phyloP scores from a whole-genome alignment of 331 rosid species.

The Telfairia occidentalis region DNA sequence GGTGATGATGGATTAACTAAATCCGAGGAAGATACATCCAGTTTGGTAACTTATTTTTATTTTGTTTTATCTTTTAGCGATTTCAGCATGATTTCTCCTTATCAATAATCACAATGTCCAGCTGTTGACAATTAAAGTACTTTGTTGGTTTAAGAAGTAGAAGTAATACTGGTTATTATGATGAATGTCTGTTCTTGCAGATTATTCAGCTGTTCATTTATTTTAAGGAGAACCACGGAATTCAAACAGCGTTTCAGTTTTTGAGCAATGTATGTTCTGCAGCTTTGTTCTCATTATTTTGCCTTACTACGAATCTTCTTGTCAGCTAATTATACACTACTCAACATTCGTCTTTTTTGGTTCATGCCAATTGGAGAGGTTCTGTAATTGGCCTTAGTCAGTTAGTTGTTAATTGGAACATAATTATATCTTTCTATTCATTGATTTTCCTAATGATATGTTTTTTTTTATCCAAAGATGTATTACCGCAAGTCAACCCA shows the following conservation, averaged over 20 bases:
- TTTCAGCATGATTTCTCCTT: not conserved
- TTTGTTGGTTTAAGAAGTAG: not conserved
- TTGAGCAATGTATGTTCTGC: slow-evolving; percentile 64
- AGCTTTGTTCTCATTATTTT: not conserved
- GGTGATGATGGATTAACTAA: slow-evolving; percentile 22
- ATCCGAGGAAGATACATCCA: slow-evolving; percentile 55
- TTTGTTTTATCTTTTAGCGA: slow-evolving; percentile 1
- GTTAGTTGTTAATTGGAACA: not conserved
- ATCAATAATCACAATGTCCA: not conserved
- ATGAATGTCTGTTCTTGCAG: slow-evolving; percentile 32
- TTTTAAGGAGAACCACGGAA: slow-evolving; percentile 68
- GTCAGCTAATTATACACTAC: not conserved
- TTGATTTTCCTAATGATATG: not conserved
- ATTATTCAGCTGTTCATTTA: slow-evolving; percentile 72
- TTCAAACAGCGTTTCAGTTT: slow-evolving; percentile 78
- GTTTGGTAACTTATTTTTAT: slow-evolving; percentile 35
- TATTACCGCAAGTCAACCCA: not conserved
- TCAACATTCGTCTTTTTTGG: not conserved
- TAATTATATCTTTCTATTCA: not conserved
- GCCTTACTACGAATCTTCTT: not conserved
- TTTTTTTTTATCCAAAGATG: not conserved
- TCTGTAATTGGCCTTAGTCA: not conserved
- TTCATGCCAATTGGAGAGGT: not conserved
- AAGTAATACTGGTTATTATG: not conserved
- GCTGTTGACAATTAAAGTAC: not conserved